Conservation (phyloP, 2,329 filamentous ascomycete species). For the Aureobasidium namibiae region DNA sequence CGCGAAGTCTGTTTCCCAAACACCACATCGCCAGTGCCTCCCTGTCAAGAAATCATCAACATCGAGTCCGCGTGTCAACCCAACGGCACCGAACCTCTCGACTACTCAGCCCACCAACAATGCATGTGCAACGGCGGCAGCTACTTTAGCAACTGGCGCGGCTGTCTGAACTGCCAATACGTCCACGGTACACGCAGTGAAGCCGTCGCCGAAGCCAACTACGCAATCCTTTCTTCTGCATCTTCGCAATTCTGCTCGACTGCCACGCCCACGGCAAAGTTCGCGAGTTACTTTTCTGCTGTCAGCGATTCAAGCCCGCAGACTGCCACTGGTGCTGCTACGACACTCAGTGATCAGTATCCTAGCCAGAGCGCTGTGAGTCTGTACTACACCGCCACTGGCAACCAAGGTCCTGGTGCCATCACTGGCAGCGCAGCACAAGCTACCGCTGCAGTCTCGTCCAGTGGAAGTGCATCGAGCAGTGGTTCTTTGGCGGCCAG, state of each 20-base stretch:
- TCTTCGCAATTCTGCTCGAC: slow-evolving; percentile 29
- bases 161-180: slow-evolving; percentile 35
- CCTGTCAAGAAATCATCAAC: slow-evolving; percentile 28
- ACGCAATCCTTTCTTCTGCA: slow-evolving; percentile 29
- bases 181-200: slow-evolving; percentile 34
- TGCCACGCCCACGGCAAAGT: slow-evolving; percentile 31
- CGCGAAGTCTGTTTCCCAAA: slow-evolving; percentile 13
- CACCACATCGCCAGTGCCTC: slow-evolving; percentile 20
- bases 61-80: slow-evolving; percentile 29
- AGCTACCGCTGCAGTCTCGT: not conserved
- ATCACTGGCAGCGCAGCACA: slow-evolving; percentile 31
- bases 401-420: slow-evolving; percentile 31
- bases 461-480: not conserved
- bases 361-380: slow-evolving; percentile 34
- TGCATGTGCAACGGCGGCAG: slow-evolving; percentile 39
- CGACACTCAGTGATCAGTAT: slow-evolving; percentile 26
- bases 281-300: slow-evolving; percentile 27
- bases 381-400: slow-evolving; percentile 36
- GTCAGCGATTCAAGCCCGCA: slow-evolving; percentile 21
- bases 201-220: slow-evolving; percentile 28
- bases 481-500: not conserved
- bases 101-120: slow-evolving; percentile 24
- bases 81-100: slow-evolving; percentile 26
- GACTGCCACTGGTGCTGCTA: slow-evolving; percentile 24
- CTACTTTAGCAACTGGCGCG: slow-evolving; percentile 37